phyloP scores from a whole-genome alignment of 257 asterid genomes.

The Solanum ossicruentum region DNA sequence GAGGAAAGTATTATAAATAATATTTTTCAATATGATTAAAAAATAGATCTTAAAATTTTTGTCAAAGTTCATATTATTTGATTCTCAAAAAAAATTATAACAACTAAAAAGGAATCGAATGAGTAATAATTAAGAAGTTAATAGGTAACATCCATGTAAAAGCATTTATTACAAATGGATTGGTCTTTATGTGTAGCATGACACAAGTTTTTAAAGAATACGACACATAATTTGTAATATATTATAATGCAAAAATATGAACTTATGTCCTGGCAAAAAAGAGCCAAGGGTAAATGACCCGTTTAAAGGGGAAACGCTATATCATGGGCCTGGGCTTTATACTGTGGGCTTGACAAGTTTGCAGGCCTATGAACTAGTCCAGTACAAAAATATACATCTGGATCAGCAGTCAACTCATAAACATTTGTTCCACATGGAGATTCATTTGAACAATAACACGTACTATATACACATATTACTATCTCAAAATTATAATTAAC shows the following conservation, averaged over 20 bases:
- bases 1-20: no score
- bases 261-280: background rate
- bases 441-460: background rate
- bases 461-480: background rate
- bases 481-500: background rate
- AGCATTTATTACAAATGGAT: background rate
- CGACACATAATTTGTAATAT: background rate
- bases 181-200: background rate
- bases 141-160: no score
- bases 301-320: background rate
- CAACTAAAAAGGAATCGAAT: no score
- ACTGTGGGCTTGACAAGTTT: background rate
- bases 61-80: no score
- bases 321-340: background rate
- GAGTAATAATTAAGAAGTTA: no score
- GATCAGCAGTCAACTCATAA: background rate
- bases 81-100: no score
- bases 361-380: background rate
- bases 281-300: background rate
- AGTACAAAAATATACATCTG: background rate
- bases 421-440: background rate
- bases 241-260: background rate
- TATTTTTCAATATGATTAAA: no score
- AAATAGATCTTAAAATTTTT: no score
- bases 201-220: background rate